Evolutionary conservation across 108 stramenopile species (phyloP), one percentile per base, ranked within the genome.

Genomic region (Cyclotella choctawhatcheeana): DNA sequence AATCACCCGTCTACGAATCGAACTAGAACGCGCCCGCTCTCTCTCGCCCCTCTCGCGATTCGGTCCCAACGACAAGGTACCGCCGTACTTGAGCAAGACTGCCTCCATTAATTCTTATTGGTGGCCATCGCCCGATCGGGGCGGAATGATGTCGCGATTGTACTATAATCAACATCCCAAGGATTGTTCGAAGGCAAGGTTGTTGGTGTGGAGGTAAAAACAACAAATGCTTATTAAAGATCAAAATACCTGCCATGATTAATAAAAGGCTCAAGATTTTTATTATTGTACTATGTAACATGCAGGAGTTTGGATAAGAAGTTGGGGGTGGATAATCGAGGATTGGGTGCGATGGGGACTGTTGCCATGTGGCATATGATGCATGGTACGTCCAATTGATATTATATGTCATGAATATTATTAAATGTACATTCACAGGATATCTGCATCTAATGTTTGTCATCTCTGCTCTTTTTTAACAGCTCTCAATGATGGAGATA

Each of bases 401-500:
- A 40, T 40, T 8, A 40, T 40, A 40, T 40, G 37, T 40, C 37
- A 40, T n/a, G n/a, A n/a, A n/a, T 40, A 40, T 6, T 40, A 12
- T 13, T 65, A 34, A 65, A 30, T 48, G 35, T 22, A 20, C 43
- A 3, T 40, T 45, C 48, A 40, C 37, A 6, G 37, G 37, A 40
- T 12, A 8, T 40, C 6, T 40, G 12, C 12, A 40, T 40, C 6
- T 40, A n/a, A 40, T 40, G 12, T 40, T 40, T 40, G 37, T n/a
- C 18, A n/a, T n/a, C 8, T 17, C 16, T 8, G 12, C 4, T 48
- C 16, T 48, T 48, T 8, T 48, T 4, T 4, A 10, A n/a, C n/a
- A 48, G 75, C 75, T 27, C 69, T 76, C n/a, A 43, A 67, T 6
- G 67, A 76, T 56, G 75, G 75, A 12, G 75, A 69, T 16, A 20